Conservation (phyloP, 2,329 filamentous ascomycete genomes). For the Phialophora tarda region DNA sequence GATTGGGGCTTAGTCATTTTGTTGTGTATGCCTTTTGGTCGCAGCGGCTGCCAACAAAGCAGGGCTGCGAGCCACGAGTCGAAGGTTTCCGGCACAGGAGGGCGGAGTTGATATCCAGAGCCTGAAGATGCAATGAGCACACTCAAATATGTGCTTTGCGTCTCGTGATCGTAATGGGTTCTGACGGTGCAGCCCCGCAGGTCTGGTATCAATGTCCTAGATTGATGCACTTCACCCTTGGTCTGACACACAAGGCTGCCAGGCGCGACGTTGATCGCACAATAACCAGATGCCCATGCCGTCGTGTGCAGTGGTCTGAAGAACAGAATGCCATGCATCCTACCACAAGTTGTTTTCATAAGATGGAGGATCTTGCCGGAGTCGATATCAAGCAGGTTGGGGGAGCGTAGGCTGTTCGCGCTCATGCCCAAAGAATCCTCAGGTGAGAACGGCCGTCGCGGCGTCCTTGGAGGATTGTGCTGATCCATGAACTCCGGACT, state of each 20-base stretch:
- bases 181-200: constrained; percentile 57
- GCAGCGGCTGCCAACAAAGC: constrained; percentile 58
- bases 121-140: constrained; percentile 56
- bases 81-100: constrained; percentile 58
- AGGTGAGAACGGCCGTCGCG: constrained; percentile 37
- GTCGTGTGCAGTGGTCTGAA: constrained; percentile 52
- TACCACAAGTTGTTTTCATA: constrained; percentile 59
- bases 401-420: constrained; percentile 40
- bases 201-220: constrained; percentile 57
- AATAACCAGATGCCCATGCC: constrained; percentile 58
- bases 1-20: constrained; percentile 58
- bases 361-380: constrained; percentile 56
- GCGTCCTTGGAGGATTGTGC: constrained; percentile 42
- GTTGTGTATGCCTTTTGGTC: constrained; percentile 56
- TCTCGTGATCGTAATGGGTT: constrained; percentile 54
- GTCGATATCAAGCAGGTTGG: constrained; percentile 51
- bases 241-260: constrained; percentile 58
- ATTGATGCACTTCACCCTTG: constrained; percentile 55
- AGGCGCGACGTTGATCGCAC: constrained; percentile 58
- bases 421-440: constrained; percentile 32
- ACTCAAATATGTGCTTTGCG: constrained; percentile 54
- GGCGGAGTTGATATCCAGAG: constrained; percentile 54
- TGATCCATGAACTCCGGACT: constrained; percentile 43
- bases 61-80: constrained; percentile 60
- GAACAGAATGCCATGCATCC: constrained; percentile 60